phyloP scores from a whole-genome alignment of 345 rosid species.

The Carallia pectinifolia region DNA sequence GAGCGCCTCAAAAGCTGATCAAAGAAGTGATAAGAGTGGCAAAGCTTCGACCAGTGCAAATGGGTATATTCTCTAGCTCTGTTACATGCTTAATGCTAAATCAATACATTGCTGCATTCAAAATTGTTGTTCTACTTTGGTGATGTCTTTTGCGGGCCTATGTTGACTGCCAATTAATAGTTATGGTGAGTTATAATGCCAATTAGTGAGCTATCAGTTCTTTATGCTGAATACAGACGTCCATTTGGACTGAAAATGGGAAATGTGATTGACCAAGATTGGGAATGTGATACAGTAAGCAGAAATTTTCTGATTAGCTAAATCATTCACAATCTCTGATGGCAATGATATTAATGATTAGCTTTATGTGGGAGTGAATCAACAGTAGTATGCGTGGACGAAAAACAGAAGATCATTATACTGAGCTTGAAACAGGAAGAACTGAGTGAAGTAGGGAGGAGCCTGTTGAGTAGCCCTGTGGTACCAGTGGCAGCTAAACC shows the following conservation, averaged over 20 bases:
- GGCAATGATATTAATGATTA: too few relatives aligned
- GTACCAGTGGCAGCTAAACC: too few relatives aligned
- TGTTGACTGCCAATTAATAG: neutral
- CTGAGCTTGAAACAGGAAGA: too few relatives aligned
- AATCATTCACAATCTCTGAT: too few relatives aligned
- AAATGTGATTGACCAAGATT: neutral
- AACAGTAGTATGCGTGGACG: too few relatives aligned
- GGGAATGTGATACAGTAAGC: neutral
- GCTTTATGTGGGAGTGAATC: too few relatives aligned
- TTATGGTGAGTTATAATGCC: neutral
- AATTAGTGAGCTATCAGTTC: neutral
- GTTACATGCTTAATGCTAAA: conserved; percentile 25
- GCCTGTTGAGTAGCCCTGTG: too few relatives aligned
- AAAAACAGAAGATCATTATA: too few relatives aligned
- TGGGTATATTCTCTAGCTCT: conserved; percentile 37
- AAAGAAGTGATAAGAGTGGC: conserved; percentile 26
- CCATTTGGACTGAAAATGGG: neutral
- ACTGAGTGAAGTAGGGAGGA: too few relatives aligned
- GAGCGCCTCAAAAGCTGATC: conserved; percentile 18
- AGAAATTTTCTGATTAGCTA: too few relatives aligned
- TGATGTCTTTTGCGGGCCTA: neutral
- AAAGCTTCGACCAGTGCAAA: conserved; percentile 22
- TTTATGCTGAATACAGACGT: neutral
- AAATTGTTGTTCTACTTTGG: neutral
- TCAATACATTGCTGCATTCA: conserved; percentile 4